Evolutionary conservation across 805 yeast species (phyloP), one percentile per base, ranked within the genome.

Genomic region (Diddensiella santjacobensis): DNA sequence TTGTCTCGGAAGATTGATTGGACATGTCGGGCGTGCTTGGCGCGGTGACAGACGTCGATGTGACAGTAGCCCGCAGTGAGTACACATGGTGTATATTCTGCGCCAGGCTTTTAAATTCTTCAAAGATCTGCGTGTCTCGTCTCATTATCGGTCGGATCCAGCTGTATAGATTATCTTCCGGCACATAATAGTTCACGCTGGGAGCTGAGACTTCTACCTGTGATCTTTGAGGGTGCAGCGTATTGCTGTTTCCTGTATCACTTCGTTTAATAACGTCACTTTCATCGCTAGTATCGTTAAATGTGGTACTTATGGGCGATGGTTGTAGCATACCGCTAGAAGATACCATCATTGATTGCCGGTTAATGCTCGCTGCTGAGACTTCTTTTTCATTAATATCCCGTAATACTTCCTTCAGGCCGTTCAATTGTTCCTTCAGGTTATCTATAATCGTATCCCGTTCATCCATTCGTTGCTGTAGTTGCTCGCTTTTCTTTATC

Each of bases 391-490:
- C 75, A 47, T 77, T 87, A 54, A 81, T 65, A 42, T 73, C 74
- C 45, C 78, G 78, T 29, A 89, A 69, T 49, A 81, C 84, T 24
- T 67, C 71, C 53, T 79, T 77, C 19, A 89, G 71, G 47, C 80
- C 84, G 23, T 68, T 72, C 51, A 89, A 68, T 69, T 90, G 95
- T 39, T 76, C 75, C 54, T 78, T 81, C 50, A 87, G 68, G 49
- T 79, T 73, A 22, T 76, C 84, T 35, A 89, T 73, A 11, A 87
- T 74, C 13, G 70, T 64, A 58, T 87, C 88, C 60, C 82, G 82
- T 62, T 88, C 96, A 31, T 72, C 88, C 58, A 86, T 72, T 62
- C 85, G 91, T 68, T 83, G 90, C 62, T 85, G 72, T 57, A 87
- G 70, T 60, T 79, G 81, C 69, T 76, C 84, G 69, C 86, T 83